A percentile compares a stretch with the other conserved stretches of the same genome.
These are phyloP conservation scores for Alternaria brassicicola DNA, from an alignment of 2,329 filamentous ascomycete species.

Conservation along the genomic window DNA sequence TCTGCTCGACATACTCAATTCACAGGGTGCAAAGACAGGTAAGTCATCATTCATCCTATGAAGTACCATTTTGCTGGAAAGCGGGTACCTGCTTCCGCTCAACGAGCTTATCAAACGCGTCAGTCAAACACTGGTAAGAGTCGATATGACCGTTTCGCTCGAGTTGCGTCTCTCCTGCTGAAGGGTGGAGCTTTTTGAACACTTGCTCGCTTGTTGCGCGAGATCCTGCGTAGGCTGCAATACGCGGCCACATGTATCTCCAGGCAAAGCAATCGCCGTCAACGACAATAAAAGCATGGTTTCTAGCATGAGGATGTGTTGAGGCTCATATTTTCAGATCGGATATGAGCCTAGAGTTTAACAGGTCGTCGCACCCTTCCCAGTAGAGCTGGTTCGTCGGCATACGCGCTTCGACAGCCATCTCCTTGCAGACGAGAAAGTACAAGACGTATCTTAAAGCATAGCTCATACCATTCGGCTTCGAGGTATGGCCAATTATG, in stretches of 20 bases:
- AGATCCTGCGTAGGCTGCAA: conserved; percentile 1
- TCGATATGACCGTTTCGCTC: neutral
- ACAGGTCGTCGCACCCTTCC: conserved; percentile 4
- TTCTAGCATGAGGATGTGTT: neutral
- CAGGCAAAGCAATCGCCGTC: conserved; percentile 12
- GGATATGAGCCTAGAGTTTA: conserved; percentile 1
- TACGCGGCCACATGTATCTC: conserved; percentile 10
- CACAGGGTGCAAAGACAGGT: neutral
- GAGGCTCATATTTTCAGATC: neutral
- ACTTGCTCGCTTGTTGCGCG: neutral
- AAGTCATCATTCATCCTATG: neutral
- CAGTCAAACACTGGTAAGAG: neutral
- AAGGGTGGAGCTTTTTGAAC: neutral
- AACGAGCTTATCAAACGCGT: neutral
- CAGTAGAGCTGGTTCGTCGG: conserved; percentile 9
- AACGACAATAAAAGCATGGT: conserved; percentile 13
- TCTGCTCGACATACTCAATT: neutral
- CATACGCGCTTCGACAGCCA: neutral
- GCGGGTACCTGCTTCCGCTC: neutral
- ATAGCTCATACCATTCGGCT: conserved; percentile 9
- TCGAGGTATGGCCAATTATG: conserved; percentile 9
- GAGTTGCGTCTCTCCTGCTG: conserved; percentile 1
- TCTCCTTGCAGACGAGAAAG: conserved; percentile 12
- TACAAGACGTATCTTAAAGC: conserved; percentile 12
- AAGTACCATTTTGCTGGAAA: neutral